A percentile compares a stretch with the other conserved stretches of the same genome.
phyloP scores from a whole-genome alignment of 1,284 basidiomycete species.

The Cerioporus squamosus region DNA sequence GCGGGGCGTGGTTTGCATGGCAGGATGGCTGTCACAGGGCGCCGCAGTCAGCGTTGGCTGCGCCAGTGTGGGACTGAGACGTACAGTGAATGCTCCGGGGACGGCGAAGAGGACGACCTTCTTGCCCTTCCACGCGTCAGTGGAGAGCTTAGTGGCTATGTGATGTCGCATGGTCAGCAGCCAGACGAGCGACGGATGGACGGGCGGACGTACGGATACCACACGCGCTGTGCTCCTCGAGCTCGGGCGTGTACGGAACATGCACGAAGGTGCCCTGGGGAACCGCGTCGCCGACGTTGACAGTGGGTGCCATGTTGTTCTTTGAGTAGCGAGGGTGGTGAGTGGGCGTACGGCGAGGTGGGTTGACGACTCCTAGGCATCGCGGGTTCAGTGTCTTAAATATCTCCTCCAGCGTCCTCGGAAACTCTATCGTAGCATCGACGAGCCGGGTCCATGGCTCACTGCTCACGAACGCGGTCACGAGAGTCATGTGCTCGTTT shows the following conservation, averaged over 20 bases:
- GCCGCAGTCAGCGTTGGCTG: too few species aligned
- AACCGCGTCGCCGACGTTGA: conserved; percentile 70
- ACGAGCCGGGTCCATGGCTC: neutral
- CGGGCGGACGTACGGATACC: conserved; percentile 57
- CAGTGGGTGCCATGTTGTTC: neutral
- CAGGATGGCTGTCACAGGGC: conserved; percentile 61
- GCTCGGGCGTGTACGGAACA: conserved; percentile 67
- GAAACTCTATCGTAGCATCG: neutral
- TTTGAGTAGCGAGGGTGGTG: neutral
- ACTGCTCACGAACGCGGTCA: neutral
- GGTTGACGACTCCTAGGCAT: neutral
- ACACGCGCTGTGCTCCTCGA: conserved; percentile 68
- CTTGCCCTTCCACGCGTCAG: conserved; percentile 81
- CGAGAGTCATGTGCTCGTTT: conserved; percentile 1
- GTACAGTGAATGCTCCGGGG: conserved; percentile 80
- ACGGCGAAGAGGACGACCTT: conserved; percentile 82
- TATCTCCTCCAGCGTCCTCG: neutral
- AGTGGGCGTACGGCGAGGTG: neutral
- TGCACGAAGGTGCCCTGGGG: conserved; percentile 66
- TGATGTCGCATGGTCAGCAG: neutral
- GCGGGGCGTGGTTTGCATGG: conserved; percentile 75
- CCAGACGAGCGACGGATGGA: neutral
- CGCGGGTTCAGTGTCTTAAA: neutral
- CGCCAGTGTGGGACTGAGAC: conserved; percentile 26
- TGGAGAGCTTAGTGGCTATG: conserved; percentile 54